Percentiles rank a stretch among this genome's conserved stretches.
phyloP scores from a whole-genome alignment of 2,329 filamentous ascomycete genomes.

The Penicillium italicum region DNA sequence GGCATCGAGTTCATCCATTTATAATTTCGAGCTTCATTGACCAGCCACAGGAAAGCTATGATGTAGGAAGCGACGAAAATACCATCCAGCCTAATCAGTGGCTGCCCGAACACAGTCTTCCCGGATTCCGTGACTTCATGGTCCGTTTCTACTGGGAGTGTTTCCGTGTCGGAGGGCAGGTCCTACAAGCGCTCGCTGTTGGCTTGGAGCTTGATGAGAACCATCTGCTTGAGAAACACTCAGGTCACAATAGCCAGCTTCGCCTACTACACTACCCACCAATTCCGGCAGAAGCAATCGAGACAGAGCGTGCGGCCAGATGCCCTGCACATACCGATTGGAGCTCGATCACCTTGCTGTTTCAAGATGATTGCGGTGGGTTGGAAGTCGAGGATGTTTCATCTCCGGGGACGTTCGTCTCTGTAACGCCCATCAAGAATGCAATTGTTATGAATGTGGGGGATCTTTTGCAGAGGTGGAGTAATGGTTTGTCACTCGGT shows the following conservation, averaged over 20 bases:
- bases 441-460: constrained; percentile 50
- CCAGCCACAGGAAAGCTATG: constrained; percentile 48
- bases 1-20: not conserved
- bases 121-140: constrained; percentile 50
- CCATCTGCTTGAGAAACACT: constrained; percentile 50
- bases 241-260: constrained; percentile 57
- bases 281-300: constrained; percentile 44
- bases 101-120: constrained; percentile 46
- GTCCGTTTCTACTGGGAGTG: constrained; percentile 50
- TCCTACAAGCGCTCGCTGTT: constrained; percentile 47
- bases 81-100: constrained; percentile 49
- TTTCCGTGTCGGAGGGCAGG: constrained; percentile 41
- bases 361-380: constrained; percentile 53
- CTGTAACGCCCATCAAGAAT: constrained; percentile 40
- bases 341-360: constrained; percentile 52
- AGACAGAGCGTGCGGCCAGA: constrained; percentile 44
- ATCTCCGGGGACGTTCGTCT: constrained; percentile 40
- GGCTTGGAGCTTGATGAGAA: constrained; percentile 48
- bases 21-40: not conserved
- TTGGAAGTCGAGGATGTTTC: constrained; percentile 49
- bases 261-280: constrained; percentile 59
- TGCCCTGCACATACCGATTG: constrained; percentile 56
- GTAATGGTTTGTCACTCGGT: constrained; percentile 41
- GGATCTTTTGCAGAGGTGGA: constrained; percentile 51
- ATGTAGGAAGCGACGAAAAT: constrained; percentile 50